phyloP scores from a whole-genome alignment of 202 grass and related monocot species.

The Elaeis oleifera region DNA sequence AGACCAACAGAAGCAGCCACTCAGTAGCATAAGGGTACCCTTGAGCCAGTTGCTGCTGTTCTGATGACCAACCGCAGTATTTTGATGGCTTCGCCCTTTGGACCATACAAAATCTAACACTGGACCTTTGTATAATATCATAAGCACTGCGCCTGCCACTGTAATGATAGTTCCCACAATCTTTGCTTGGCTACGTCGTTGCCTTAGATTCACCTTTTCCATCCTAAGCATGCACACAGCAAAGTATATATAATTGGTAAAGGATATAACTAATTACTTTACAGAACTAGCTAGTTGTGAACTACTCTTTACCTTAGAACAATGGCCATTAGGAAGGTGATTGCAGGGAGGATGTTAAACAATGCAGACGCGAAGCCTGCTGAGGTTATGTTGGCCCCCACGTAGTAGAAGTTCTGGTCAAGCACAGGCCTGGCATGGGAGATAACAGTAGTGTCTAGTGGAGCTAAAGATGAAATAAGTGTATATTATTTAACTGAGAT shows the following conservation, averaged over 20 bases:
- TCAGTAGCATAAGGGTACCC: conserved; percentile 54
- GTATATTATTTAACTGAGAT: neutral
- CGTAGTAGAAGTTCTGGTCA: conserved; percentile 88
- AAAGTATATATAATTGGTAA: too few relatives aligned
- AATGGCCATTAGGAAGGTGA: conserved; percentile 72
- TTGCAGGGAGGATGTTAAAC: conserved; percentile 64
- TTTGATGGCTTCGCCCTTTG: conserved; percentile 30
- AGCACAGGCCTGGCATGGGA: conserved; percentile 52
- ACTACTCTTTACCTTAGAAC: conserved; percentile 24
- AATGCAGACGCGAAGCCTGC: conserved; percentile 71
- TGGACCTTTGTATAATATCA: conserved; percentile 81
- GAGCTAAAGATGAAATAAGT: too few relatives aligned
- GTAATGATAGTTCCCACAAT: conserved; percentile 49
- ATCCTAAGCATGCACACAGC: conserved; percentile 31
- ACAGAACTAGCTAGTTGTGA: neutral
- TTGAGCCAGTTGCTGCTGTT: conserved; percentile 36
- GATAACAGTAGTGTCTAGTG: neutral
- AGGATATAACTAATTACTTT: too few relatives aligned
- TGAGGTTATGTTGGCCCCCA: conserved; percentile 49
- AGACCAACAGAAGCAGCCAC: conserved; percentile 59
- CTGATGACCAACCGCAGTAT: conserved; percentile 3
- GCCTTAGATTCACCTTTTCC: conserved; percentile 59
- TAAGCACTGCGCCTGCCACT: conserved; percentile 70
- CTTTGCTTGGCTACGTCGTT: conserved; percentile 76
- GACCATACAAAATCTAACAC: conserved; percentile 65